Evolutionary conservation across 225 moss, liverwort and hornwort species (phyloP).

Genomic region (Marchantia paleacea): DNA sequence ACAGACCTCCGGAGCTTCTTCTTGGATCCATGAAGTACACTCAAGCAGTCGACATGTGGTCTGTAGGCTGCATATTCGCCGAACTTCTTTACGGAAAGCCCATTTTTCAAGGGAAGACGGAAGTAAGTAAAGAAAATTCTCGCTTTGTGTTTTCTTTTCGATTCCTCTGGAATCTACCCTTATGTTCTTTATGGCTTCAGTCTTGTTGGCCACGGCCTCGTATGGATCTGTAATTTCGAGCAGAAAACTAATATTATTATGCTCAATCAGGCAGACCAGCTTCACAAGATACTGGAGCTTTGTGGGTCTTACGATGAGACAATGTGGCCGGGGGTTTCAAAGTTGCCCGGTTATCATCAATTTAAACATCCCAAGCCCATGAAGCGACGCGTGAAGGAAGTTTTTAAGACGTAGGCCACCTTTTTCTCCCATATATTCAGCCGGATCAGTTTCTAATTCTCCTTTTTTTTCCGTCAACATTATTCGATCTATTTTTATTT

Average conservation of each 20-base stretch:
- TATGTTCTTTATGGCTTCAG: neutral
- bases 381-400: constrained; percentile 77
- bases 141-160: neutral
- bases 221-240: neutral
- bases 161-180: neutral
- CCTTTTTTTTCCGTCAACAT: neutral
- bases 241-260: neutral
- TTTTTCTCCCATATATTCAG: constrained; percentile 1
- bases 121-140: constrained; percentile 22
- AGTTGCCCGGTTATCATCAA: constrained; percentile 65
- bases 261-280: constrained; percentile 65
- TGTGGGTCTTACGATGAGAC: constrained; percentile 89
- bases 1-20: constrained; percentile 93
- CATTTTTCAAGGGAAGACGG: constrained; percentile 87
- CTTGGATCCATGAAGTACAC: constrained; percentile 91
- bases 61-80: constrained; percentile 98
- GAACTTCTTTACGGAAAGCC: constrained; percentile 94
- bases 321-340: constrained; percentile 85
- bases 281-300: constrained; percentile 80
- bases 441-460: neutral
- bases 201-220: neutral
- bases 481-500: too few relatives aligned
- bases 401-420: constrained; percentile 64
- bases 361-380: constrained; percentile 65
- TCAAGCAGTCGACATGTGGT: constrained; percentile 99